Conservation (phyloP, 2,329 filamentous ascomycete species). For the Chaetomiaceae sp. region DNA sequence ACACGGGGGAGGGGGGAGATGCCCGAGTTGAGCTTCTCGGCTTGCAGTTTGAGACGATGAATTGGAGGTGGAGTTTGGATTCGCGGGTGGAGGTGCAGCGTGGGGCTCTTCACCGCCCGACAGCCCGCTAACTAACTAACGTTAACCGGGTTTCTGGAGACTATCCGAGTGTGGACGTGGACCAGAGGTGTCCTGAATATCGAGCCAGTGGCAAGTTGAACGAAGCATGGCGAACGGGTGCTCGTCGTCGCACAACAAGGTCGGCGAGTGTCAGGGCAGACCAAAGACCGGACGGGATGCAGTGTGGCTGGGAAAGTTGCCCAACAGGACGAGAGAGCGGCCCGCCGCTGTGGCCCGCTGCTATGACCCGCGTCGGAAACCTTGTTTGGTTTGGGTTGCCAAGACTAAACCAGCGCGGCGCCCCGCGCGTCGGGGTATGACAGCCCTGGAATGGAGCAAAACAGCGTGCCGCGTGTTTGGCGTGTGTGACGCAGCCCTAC, state of each 20-base stretch:
- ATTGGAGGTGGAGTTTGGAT: neutral
- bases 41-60: neutral
- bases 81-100: neutral
- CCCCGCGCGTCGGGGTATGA: neutral
- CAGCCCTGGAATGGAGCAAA: no score
- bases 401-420: neutral
- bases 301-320: conserved; percentile 5
- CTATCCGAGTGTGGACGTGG: neutral
- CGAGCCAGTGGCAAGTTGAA: neutral
- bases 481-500: no score
- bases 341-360: neutral
- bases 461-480: no score
- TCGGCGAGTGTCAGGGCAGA: neutral
- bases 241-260: neutral
- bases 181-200: neutral
- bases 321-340: conserved; percentile 2
- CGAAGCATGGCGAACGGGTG: neutral
- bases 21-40: neutral
- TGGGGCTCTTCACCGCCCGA: conserved; percentile 12
- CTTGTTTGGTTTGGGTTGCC: neutral
- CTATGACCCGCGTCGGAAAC: neutral
- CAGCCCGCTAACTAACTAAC: no score
- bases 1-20: neutral
- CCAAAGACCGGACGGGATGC: neutral
- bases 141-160: conserved; percentile 1